A percentile compares a stretch with the other conserved stretches of the same genome.
These are phyloP conservation scores for Luffa aegyptiaca DNA, from an alignment of 306 rosid genomes.

Conservation along the genomic window DNA sequence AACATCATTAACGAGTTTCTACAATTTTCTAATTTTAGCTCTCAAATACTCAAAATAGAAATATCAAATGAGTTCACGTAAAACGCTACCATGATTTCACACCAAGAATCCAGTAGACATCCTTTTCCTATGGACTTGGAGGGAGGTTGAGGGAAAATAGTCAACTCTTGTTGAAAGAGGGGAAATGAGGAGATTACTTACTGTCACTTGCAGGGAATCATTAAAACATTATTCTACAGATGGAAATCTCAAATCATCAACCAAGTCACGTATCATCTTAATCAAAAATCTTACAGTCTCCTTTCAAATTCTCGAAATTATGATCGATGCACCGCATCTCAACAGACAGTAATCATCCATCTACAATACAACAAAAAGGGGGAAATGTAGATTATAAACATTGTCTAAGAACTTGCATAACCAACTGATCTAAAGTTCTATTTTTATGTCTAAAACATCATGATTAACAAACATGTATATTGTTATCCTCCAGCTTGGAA, in stretches of 20 bases:
- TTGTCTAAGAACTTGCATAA: not conserved
- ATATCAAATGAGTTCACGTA: not conserved
- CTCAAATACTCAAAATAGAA: not conserved
- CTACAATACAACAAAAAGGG: slow-evolving; percentile 50
- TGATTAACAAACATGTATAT: not conserved
- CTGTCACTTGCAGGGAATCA: not conserved
- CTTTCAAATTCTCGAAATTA: slow-evolving; percentile 43
- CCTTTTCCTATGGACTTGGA: not conserved
- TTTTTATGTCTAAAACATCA: not conserved
- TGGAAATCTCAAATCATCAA: slow-evolving; percentile 1
- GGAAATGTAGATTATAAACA: slow-evolving; percentile 15
- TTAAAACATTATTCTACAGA: not conserved
- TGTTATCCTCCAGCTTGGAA: not conserved
- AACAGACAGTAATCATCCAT: slow-evolving; percentile 73
- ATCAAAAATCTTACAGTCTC: slow-evolving; percentile 36
- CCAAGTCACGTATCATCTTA: slow-evolving; percentile 9
- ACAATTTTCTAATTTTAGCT: not conserved
- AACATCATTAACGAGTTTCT: not conserved
- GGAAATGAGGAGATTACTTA: not conserved
- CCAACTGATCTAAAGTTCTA: slow-evolving; percentile 9
- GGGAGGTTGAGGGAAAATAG: not conserved
- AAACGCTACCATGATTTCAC: not conserved
- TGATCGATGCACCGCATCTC: slow-evolving; percentile 48
- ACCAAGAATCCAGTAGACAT: not conserved
- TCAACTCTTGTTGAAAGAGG: not conserved